Conservation (phyloP, 1,284 basidiomycete species). For the Ustilago esculenta region DNA sequence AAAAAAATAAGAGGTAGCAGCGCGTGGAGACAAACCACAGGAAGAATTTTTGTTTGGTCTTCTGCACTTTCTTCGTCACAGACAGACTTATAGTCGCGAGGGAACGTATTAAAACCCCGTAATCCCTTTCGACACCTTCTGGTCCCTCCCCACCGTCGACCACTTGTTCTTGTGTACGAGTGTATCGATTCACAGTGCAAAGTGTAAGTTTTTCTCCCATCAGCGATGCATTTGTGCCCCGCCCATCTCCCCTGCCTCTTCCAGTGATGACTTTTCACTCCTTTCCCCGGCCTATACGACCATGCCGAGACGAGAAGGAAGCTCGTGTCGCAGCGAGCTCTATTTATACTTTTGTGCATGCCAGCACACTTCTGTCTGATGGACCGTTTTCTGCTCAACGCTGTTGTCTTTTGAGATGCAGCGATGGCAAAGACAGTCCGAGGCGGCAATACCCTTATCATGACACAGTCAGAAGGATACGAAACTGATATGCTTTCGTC, state of each 20-base stretch:
- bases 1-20: constrained; percentile 13
- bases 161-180: constrained; percentile 28
- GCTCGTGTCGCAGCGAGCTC: constrained; percentile 63
- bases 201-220: constrained; percentile 26
- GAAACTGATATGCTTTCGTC: constrained; percentile 9
- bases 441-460: background rate
- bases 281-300: constrained; percentile 68
- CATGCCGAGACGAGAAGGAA: constrained; percentile 67
- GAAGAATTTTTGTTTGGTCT: constrained; percentile 19
- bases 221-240: background rate
- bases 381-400: constrained; percentile 18
- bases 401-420: constrained; percentile 5
- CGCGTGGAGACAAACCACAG: constrained; percentile 5
- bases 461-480: background rate
- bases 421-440: background rate
- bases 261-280: constrained; percentile 58
- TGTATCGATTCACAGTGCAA: constrained; percentile 30
- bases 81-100: constrained; percentile 10
- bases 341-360: constrained; percentile 62
- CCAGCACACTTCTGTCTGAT: constrained; percentile 66
- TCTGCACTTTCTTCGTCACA: constrained; percentile 6
- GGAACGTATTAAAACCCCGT: too few relatives aligned
- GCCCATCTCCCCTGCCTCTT: constrained; percentile 6
- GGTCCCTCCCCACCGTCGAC: constrained; percentile 23
- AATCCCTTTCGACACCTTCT: background rate